These are phyloP conservation scores for Wickerhamiella bombiphila DNA, from an alignment of 805 yeast genomes.

Conservation along the genomic window DNA sequence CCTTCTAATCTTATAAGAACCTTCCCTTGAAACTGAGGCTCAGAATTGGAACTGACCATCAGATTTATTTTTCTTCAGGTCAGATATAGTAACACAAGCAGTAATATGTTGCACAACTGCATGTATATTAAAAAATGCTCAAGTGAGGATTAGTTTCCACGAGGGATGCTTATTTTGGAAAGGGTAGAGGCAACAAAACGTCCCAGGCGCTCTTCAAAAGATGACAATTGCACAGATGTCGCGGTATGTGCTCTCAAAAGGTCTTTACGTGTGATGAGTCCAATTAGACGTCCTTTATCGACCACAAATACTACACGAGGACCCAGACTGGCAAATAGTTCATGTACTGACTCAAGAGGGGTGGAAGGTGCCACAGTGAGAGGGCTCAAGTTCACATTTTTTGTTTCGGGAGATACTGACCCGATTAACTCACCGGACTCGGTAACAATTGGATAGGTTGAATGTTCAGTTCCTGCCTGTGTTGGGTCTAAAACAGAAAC, in stretches of 20 bases:
- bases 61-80: too few relatives aligned
- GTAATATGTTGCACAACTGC: too few relatives aligned
- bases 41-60: too few relatives aligned
- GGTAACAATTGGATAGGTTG: conserved; percentile 28
- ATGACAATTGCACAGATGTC: background rate
- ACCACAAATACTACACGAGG: conserved; percentile 62
- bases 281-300: conserved; percentile 42
- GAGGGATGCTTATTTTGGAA: too few relatives aligned
- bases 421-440: conserved; percentile 22
- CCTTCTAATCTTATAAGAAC: too few relatives aligned
- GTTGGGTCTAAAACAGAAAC: conserved; percentile 12
- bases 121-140: too few relatives aligned
- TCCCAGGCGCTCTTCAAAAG: conserved; percentile 1
- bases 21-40: too few relatives aligned
- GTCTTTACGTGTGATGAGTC: conserved; percentile 78
- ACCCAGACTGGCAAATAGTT: conserved; percentile 63
- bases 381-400: conserved; percentile 33
- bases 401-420: conserved; percentile 11
- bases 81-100: too few relatives aligned
- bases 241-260: conserved; percentile 31
- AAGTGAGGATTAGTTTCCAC: too few relatives aligned
- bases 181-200: background rate
- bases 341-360: conserved; percentile 46
- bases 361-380: conserved; percentile 39
- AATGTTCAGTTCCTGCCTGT: background rate